Percentiles rank a stretch among this genome's conserved stretches.
phyloP scores from a whole-genome alignment of 1,284 basidiomycete species.

The Kalmanozyma brasiliensis region DNA sequence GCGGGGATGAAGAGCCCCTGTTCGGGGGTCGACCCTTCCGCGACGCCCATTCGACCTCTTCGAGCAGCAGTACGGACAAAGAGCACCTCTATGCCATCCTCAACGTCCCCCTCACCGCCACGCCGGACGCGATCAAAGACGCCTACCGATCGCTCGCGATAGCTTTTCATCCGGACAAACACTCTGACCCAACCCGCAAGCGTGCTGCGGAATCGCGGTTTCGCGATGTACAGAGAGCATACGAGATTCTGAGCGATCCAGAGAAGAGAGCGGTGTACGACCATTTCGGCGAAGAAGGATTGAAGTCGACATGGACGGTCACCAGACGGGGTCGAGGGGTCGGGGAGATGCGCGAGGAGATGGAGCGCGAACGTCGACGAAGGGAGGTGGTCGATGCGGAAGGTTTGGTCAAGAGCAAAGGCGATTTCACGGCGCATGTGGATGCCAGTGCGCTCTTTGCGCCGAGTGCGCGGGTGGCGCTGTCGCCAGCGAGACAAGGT shows the following conservation, averaged over 20 bases:
- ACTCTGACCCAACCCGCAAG: slow-evolving; percentile 74
- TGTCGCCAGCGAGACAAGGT: slow-evolving; percentile 75
- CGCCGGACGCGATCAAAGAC: slow-evolving; percentile 77
- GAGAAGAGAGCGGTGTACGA: slow-evolving; percentile 82
- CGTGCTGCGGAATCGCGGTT: slow-evolving; percentile 76
- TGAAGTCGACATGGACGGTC: slow-evolving; percentile 71
- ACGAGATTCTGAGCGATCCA: slow-evolving; percentile 77
- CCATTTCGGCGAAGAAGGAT: slow-evolving; percentile 76
- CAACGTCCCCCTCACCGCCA: slow-evolving; percentile 76
- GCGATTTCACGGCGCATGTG: slow-evolving; percentile 66
- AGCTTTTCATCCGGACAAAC: slow-evolving; percentile 87
- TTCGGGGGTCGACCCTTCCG: slow-evolving; percentile 64
- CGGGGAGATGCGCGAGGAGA: slow-evolving; percentile 73
- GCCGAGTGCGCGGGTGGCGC: slow-evolving; percentile 77
- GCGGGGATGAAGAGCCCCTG: slow-evolving; percentile 56
- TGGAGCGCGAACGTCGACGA: slow-evolving; percentile 70
- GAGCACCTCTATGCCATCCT: slow-evolving; percentile 70
- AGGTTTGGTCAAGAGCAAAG: slow-evolving; percentile 72
- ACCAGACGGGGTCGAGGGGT: slow-evolving; percentile 70
- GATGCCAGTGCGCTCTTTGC: slow-evolving; percentile 64
- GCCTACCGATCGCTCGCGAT: slow-evolving; percentile 77
- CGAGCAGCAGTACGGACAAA: slow-evolving; percentile 22
- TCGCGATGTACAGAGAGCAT: slow-evolving; percentile 80
- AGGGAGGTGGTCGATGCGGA: slow-evolving; percentile 71
- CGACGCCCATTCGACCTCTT: slow-evolving; percentile 35